Evolutionary conservation across 495 filamentous ascomycete genomes (phyloP).

Genomic region (Talaromyces trachyspermus): DNA sequence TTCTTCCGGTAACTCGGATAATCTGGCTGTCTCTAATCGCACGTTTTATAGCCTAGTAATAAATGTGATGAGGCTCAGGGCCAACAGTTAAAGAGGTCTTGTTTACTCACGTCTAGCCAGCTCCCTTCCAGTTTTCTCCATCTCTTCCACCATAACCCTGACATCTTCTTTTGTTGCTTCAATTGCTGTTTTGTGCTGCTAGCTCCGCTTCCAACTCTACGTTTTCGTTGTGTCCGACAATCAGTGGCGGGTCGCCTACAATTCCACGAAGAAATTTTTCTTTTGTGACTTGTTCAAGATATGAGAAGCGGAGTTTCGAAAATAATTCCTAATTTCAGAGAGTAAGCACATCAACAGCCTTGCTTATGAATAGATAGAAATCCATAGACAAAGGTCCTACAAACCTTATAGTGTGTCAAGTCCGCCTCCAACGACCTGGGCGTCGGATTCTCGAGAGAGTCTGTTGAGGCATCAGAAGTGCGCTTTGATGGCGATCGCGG

Average conservation of each 20-base stretch:
- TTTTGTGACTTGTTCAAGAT: constrained; percentile 74
- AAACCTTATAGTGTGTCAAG: constrained; percentile 74
- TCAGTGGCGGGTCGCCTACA: constrained; percentile 78
- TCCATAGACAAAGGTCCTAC: background rate
- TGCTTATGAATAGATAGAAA: background rate
- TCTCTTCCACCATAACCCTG: constrained; percentile 57
- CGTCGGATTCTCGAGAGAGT: constrained; percentile 58
- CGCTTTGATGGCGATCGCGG: constrained; percentile 36
- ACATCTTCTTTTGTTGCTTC: constrained; percentile 76
- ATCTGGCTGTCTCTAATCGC: constrained; percentile 49
- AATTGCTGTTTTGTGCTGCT: constrained; percentile 65
- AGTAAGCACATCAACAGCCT: background rate
- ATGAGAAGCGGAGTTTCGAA: constrained; percentile 92
- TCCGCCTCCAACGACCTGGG: constrained; percentile 75
- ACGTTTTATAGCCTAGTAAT: constrained; percentile 54
- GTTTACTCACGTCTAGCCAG: constrained; percentile 45
- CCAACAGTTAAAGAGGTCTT: no score
- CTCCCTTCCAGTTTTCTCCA: constrained; percentile 61
- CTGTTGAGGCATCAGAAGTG: constrained; percentile 62
- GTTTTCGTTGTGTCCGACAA: constrained; percentile 78
- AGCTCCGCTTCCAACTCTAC: constrained; percentile 68
- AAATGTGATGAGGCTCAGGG: background rate
- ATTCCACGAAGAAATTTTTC: constrained; percentile 92
- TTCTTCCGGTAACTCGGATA: constrained; percentile 53
- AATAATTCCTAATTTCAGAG: constrained; percentile 67